Evolutionary conservation across 108 stramenopile genomes (phyloP), one percentile per base, ranked within the genome.

Genomic region (Nitzschia putrida): DNA sequence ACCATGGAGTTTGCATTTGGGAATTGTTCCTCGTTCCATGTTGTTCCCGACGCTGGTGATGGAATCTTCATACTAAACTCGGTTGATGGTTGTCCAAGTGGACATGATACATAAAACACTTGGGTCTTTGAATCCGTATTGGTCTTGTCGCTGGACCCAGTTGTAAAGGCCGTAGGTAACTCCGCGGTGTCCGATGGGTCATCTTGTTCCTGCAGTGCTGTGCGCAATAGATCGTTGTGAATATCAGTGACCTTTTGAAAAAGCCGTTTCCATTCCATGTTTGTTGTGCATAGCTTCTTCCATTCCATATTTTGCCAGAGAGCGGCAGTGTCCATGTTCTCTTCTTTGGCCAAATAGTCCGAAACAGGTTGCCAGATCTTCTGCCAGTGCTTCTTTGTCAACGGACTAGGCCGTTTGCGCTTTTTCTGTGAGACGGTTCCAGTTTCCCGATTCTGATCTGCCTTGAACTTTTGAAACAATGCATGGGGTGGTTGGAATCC

Each of bases 391-490:
- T 73, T 64, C 9, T 61, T 44, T 13, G 61, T 44, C 23, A 80
- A 52, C 10, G 54, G 26, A 24, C 23, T 45, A 44, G 29, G 10
- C 45, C 24, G 14, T 16, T 41, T 25, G 10, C 47, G 41, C 40
- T 59, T 49, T 40, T 56, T 58, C 67, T 69, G 59, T 45, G 20
- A 52, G 6, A 44, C 20, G 37, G 24, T 41, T 22, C 43, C 16
- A 1, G 53, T 23, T 1, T 1, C 18, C 0, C 12, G 3, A 23
- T 52, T 3, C 8, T 61, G 34, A n/a, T 66, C 52, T 26, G 68
- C 67, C 53, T 87, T 85, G 84, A 80, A 90, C 53, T 87, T 90
- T 24, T 71, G 65, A 83, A 91, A 93, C 20, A 93, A 61, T 10
- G 86, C 66, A 74, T 87, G 86, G 1, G 82, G 65, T 3, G 92